Base-by-base conservation (phyloP, 306 rosid genomes). In the Malus sylvestris region DNA sequence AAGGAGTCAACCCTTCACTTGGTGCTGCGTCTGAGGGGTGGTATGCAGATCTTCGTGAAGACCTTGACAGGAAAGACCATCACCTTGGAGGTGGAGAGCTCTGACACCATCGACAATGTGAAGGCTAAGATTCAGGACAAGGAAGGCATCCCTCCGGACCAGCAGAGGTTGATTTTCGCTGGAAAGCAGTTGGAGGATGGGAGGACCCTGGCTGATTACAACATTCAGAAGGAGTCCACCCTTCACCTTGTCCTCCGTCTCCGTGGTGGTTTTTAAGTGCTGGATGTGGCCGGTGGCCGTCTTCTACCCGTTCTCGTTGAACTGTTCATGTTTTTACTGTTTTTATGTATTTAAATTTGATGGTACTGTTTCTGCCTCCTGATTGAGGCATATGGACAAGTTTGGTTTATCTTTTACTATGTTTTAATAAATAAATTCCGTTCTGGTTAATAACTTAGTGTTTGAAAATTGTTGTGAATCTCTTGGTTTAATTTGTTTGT, bases 181-280 rank as follows among this genome's bases (percentile, higher is more conserved):
- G 94, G 94, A 0, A 86, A 87, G 81, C 94, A 89, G 70, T 30
- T 89, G 0, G 91, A 89, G 68, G 94, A 87, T 69, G 94, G 94
- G 0, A 62, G 91, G 38, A 89, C 94, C 3, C 83, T 89, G 2
- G 91, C 91, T 0, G 94, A 89, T 6, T 89, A 89, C 60, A 89
- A 89, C 57, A 89, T 86, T n/a, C 91, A 86, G 85, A 87, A 89
- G 86, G 94, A 89, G 72, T 86, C 88, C 0, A 89, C 94, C 25
- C 94, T 89, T 45, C 93, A 88, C 73, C 87, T 88, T 73, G 92
- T 88, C 23, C 86, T 88, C 4, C 92, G 92, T 76, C 85, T 88
- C 18, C 76, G 92, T 27, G 92, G 92, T 42, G 91, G 91, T 25
- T 72, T 87, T 69, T 65, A 25, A 30, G 29, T 32, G 4, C 6